These are phyloP conservation scores for Yamadazyma jaroonii DNA, from an alignment of 1,139 yeast species.

Conservation along the genomic window DNA sequence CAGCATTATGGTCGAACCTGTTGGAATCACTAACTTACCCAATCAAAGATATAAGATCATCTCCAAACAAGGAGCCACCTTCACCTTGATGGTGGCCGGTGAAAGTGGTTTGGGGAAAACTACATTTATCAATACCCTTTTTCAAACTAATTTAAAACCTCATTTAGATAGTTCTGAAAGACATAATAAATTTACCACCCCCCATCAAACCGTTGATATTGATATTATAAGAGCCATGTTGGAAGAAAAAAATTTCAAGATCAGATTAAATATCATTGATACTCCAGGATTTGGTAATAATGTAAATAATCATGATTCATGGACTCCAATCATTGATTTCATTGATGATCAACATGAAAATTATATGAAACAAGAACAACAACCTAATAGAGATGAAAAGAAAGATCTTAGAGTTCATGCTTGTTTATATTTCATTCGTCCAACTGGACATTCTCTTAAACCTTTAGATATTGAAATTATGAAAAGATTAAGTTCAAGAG, in stretches of 20 bases:
- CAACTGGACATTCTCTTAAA: conserved; percentile 92
- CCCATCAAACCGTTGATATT: conserved; percentile 87
- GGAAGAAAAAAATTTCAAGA: conserved; percentile 86
- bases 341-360: conserved; percentile 96
- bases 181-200: conserved; percentile 58
- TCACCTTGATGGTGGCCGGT: conserved; percentile 94
- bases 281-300: conserved; percentile 99
- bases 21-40: conserved; percentile 89
- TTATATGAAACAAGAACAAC: conserved; percentile 94
- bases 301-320: conserved; percentile 86
- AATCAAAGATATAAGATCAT: conserved; percentile 93
- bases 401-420: conserved; percentile 94
- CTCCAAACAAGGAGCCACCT: conserved; percentile 82
- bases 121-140: conserved; percentile 88
- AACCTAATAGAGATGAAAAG: conserved; percentile 68
- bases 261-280: conserved; percentile 85
- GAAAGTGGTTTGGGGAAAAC: conserved; percentile 95
- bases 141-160: conserved; percentile 67
- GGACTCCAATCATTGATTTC: conserved; percentile 92
- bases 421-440: conserved; percentile 90
- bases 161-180: conserved; percentile 65
- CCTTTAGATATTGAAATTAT: conserved; percentile 94
- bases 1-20: conserved; percentile 44
- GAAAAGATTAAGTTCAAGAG: conserved; percentile 84
- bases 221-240: conserved; percentile 86